Evolutionary conservation across 306 rosid genomes (phyloP).

Genomic region (Castanopsis chinensis): DNA sequence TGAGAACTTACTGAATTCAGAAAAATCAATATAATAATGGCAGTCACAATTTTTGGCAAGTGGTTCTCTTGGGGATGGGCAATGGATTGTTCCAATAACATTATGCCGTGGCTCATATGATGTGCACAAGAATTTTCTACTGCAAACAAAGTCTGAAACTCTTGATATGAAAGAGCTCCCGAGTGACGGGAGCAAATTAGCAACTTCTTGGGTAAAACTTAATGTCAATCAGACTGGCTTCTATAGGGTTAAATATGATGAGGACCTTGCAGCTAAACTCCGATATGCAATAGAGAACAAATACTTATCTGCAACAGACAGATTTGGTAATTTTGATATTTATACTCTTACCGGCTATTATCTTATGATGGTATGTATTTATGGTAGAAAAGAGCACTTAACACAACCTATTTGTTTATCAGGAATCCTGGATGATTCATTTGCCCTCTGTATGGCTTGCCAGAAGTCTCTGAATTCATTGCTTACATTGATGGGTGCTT

Average conservation of each 20-base stretch:
- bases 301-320: conserved; percentile 68
- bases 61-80: conserved; percentile 75
- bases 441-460: conserved; percentile 77
- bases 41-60: conserved; percentile 79
- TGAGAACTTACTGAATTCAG: not conserved
- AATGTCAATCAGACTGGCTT: conserved; percentile 93
- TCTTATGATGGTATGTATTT: not conserved
- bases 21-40: conserved; percentile 2
- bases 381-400: conserved; percentile 13
- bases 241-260: conserved; percentile 90
- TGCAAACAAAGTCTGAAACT: conserved; percentile 55
- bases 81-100: conserved; percentile 85
- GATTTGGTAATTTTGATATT: conserved; percentile 63
- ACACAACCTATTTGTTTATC: conserved; percentile 29
- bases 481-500: conserved; percentile 77
- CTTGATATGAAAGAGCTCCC: conserved; percentile 48
- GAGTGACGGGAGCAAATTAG: conserved; percentile 26
- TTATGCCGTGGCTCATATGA: conserved; percentile 72
- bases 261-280: conserved; percentile 61
- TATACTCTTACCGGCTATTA: not conserved
- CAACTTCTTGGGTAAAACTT: conserved; percentile 64
- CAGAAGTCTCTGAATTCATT: conserved; percentile 64
- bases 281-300: conserved; percentile 69
- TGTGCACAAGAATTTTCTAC: conserved; percentile 58
- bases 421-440: conserved; percentile 89